Evolutionary conservation across 202 grass and related monocot genomes (phyloP).

Genomic region (Hordeum pubiflorum): DNA sequence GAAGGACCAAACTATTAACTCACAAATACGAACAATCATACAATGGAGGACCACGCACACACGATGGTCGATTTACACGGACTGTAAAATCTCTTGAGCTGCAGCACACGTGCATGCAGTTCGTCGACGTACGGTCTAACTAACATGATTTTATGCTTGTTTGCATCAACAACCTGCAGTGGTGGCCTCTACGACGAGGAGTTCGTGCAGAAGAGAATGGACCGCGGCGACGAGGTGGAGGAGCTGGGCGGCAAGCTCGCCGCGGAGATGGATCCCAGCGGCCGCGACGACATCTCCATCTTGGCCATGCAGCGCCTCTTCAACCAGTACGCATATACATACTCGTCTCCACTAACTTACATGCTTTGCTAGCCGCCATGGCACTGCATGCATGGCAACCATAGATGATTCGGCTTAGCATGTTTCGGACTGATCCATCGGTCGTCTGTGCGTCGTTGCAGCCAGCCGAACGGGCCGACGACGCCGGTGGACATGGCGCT

Average conservation of each 20-base stretch:
- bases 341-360: no score
- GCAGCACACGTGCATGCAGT: not conserved
- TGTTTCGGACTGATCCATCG: not conserved
- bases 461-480: slow-evolving; percentile 5
- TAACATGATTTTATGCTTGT: not conserved
- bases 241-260: slow-evolving; percentile 22
- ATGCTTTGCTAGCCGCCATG: no score
- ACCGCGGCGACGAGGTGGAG: not conserved
- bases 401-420: not conserved
- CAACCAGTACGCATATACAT: slow-evolving; percentile 29
- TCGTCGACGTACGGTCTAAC: not conserved
- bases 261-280: slow-evolving; percentile 20
- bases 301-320: slow-evolving; percentile 45
- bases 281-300: slow-evolving; percentile 43
- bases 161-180: not conserved
- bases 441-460: not conserved
- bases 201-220: slow-evolving; percentile 35
- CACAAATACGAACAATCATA: not conserved
- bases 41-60: not conserved
- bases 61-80: not conserved
- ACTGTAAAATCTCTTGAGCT: not conserved
- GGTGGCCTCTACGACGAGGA: slow-evolving; percentile 29
- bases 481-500: slow-evolving; percentile 12
- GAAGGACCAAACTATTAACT: not conserved
- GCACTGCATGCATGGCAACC: no score